A percentile compares a stretch with the other conserved stretches of the same genome.
These are phyloP conservation scores for Ligustrum vulgare DNA, from an alignment of 257 asterid species.

Conservation along the genomic window DNA sequence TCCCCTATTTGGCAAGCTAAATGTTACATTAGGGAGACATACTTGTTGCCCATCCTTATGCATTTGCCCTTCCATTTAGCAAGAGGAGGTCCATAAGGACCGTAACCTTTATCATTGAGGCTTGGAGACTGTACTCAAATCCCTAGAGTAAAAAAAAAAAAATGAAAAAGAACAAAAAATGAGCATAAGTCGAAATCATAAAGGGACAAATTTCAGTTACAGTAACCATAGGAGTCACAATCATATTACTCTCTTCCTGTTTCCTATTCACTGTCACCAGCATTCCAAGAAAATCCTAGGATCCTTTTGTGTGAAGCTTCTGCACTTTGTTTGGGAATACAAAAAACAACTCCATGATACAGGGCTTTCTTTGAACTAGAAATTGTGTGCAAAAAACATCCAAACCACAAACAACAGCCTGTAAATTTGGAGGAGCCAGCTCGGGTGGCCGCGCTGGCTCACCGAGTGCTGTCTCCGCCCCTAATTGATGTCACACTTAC, in stretches of 20 bases:
- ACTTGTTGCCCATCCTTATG: constrained; percentile 69
- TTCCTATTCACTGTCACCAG: constrained; percentile 38
- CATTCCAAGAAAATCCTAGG: constrained; percentile 69
- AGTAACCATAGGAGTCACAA: constrained; percentile 57
- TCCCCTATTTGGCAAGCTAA: neutral
- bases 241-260: constrained; percentile 45
- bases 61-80: constrained; percentile 74
- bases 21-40: neutral
- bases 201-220: constrained; percentile 17
- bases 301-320: constrained; percentile 60
- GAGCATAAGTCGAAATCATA: neutral
- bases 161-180: neutral
- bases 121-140: constrained; percentile 52
- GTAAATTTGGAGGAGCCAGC: too few relatives aligned
- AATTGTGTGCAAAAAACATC: too few relatives aligned
- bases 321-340: constrained; percentile 50
- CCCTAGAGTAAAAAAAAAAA: constrained; percentile 30
- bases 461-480: too few relatives aligned
- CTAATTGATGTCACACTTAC: neutral
- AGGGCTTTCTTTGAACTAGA: too few relatives aligned
- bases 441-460: too few relatives aligned
- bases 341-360: constrained; percentile 49
- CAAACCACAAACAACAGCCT: too few relatives aligned
- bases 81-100: constrained; percentile 81
- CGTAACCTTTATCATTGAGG: constrained; percentile 57